Evolutionary conservation across 2,329 filamentous ascomycete genomes (phyloP), one percentile per base, ranked within the genome.

Genomic region (Huntiella bhutanensis): DNA sequence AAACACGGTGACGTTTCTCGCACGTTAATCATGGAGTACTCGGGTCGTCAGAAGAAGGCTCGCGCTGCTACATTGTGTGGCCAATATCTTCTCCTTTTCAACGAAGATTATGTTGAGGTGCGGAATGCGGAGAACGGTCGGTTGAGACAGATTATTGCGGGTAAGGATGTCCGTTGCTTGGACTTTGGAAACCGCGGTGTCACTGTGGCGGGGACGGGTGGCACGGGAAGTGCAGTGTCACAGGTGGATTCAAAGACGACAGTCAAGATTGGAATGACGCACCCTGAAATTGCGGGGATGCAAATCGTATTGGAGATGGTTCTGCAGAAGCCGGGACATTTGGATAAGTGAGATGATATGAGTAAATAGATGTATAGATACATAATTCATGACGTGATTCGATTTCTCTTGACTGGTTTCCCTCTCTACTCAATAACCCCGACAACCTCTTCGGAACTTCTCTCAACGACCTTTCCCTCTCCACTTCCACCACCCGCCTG

Each of bases 21-120:
- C 40, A 85, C 81, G 22, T 84, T 96, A 49, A 87, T 96, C 56
- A 94, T 98, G 86, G 86, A 96, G 59, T 98, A 96, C 60, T 91
- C 93, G n/a, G 91, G 91, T 53, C 88, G 81, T 56, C 71, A 75
- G 58, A 75, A 75, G 61, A 75, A 74, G 60, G 91, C 91, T 1
- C 79, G 80, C 51, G 76, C 77, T 10, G 87, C 87, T 2, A 91
- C 86, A 51, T 79, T 96, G 64, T 92, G 85, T 55, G 87, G 86
- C 1, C 81, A 86, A 49, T 96, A 94, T 59, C 73, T 98, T 4
- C 68, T 98, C 5, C 74, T 98, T 4, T 94, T 96, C 64, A 91
- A 95, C 59, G 80, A 83, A 16, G 88, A 96, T 60, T 98, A 96
- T 54, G 85, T 98, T 41, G 91, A 98, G 64, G 85, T 98, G 45